A percentile compares a stretch with the other conserved stretches of the same genome.
Conservation (phyloP, 805 yeast genomes). For the Pichia pseudocactophila region DNA sequence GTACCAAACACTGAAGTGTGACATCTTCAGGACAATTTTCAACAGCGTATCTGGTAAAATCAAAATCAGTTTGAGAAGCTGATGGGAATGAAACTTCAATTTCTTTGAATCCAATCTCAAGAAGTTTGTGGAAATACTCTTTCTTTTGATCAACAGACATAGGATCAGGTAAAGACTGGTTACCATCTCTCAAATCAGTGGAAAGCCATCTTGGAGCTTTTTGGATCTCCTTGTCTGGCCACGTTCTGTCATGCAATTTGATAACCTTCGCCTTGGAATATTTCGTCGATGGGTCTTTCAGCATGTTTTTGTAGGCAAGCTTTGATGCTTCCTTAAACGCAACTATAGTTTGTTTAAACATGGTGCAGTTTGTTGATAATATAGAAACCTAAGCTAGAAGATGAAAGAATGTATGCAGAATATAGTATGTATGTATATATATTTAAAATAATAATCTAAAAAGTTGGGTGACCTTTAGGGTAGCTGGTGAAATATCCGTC, state of each 20-base stretch:
- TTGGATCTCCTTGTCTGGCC: conserved; percentile 61
- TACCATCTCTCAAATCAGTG: conserved; percentile 75
- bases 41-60: conserved; percentile 71
- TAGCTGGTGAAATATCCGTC: too few species aligned
- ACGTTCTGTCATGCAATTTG: conserved; percentile 50
- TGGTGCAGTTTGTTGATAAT: conserved; percentile 1
- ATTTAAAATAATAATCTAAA: too few species aligned
- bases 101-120: conserved; percentile 71
- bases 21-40: conserved; percentile 74
- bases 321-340: conserved; percentile 22
- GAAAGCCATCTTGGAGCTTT: conserved; percentile 77
- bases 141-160: conserved; percentile 70
- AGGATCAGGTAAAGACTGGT: conserved; percentile 76
- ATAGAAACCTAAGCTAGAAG: not conserved
- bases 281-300: conserved; percentile 59
- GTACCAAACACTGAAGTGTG: conserved; percentile 62
- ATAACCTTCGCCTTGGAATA: conserved; percentile 50
- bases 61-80: conserved; percentile 77
- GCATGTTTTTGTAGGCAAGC: conserved; percentile 39
- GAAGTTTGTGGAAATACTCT: conserved; percentile 61
- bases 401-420: not conserved
- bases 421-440: not conserved
- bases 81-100: conserved; percentile 77
- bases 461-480: too few species aligned
- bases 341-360: conserved; percentile 25